Conservation (phyloP, 148 eudicot genomes). For the Vaccinium corymbosum region DNA sequence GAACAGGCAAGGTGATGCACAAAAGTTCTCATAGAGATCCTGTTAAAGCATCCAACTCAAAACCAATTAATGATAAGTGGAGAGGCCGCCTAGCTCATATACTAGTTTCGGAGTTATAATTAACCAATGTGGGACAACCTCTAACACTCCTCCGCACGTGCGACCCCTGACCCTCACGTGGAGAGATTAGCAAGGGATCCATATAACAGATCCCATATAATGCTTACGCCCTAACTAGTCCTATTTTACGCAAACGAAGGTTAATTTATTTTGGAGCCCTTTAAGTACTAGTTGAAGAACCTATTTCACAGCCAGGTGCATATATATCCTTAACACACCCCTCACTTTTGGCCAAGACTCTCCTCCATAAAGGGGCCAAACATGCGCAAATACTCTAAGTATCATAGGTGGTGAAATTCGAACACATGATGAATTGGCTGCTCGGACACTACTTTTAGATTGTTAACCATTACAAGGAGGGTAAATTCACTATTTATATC, state of each 20-base stretch:
- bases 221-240: background rate
- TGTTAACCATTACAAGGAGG: too few relatives aligned
- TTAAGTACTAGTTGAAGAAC: background rate
- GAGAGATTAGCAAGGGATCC: too few relatives aligned
- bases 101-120: too few relatives aligned
- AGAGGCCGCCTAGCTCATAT: too few relatives aligned
- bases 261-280: background rate
- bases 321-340: background rate
- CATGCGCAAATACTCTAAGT: background rate
- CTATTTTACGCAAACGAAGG: background rate
- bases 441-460: background rate
- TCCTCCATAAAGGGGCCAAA: background rate
- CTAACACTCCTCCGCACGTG: too few relatives aligned
- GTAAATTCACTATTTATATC: background rate
- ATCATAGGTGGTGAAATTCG: background rate
- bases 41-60: too few relatives aligned
- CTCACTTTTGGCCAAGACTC: background rate
- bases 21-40: background rate
- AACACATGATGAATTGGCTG: background rate
- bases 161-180: too few relatives aligned
- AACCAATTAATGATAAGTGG: too few relatives aligned
- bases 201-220: background rate
- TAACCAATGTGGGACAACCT: too few relatives aligned
- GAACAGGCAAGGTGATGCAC: background rate
- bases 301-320: background rate